Conservation (phyloP, 306 rosid genomes). For the Sophora flavescens region DNA sequence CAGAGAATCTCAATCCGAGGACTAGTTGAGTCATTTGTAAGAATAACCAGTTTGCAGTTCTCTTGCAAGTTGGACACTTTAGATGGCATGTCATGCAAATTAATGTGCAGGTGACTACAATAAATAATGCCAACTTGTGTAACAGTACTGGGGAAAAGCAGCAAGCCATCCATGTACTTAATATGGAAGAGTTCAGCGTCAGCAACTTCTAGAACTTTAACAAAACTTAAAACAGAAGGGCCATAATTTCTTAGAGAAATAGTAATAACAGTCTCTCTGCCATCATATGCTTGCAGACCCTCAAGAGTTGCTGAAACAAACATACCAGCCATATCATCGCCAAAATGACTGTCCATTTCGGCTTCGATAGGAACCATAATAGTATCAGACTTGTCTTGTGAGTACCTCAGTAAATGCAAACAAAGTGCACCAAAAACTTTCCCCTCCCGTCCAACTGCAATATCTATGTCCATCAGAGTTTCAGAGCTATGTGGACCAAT, state of each 20-base stretch:
- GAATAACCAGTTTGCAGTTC: slow-evolving; percentile 68
- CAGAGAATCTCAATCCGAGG: slow-evolving; percentile 80
- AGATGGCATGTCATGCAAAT: slow-evolving; percentile 50
- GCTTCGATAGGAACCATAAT: slow-evolving; percentile 88
- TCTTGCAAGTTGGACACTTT: slow-evolving; percentile 49
- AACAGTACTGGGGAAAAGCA: slow-evolving; percentile 81
- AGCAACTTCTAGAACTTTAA: slow-evolving; percentile 63
- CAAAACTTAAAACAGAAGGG: slow-evolving; percentile 62
- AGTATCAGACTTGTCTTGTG: slow-evolving; percentile 71
- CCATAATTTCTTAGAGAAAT: slow-evolving; percentile 74
- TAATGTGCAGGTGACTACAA: slow-evolving; percentile 57
- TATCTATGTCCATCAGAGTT: slow-evolving; percentile 75
- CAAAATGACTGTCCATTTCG: slow-evolving; percentile 55
- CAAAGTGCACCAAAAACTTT: slow-evolving; percentile 81
- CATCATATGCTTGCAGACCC: slow-evolving; percentile 59
- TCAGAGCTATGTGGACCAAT: slow-evolving; percentile 78
- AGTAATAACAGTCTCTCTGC: slow-evolving; percentile 53
- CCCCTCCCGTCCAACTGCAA: slow-evolving; percentile 67
- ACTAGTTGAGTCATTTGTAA: slow-evolving; percentile 80
- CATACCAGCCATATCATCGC: slow-evolving; percentile 46
- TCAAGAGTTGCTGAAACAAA: slow-evolving; percentile 72
- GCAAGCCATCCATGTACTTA: slow-evolving; percentile 72
- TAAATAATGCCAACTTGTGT: slow-evolving; percentile 79
- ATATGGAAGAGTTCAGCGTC: slow-evolving; percentile 62
- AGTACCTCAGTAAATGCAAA: slow-evolving; percentile 75